Evolutionary conservation across 2,329 filamentous ascomycete genomes (phyloP).

Genomic region (Aspergillus proliferans): DNA sequence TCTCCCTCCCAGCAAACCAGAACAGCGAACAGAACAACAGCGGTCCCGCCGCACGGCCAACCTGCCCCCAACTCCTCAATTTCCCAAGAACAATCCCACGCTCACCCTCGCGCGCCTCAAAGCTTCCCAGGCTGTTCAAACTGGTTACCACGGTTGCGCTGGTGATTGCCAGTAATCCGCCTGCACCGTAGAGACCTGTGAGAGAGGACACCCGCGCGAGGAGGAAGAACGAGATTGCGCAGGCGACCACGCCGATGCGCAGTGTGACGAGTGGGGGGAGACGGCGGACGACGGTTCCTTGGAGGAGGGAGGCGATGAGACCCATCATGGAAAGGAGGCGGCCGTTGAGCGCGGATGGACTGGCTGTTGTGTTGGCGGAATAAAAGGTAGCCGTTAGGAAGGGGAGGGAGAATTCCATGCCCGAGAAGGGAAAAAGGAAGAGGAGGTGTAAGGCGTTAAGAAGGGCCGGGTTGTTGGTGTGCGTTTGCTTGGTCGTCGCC

Average conservation of each 20-base stretch:
- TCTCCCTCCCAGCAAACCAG: conserved; percentile 92
- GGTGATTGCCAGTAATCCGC: conserved; percentile 77
- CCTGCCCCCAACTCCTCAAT: conserved; percentile 73
- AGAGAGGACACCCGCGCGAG: conserved; percentile 66
- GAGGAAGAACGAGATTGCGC: conserved; percentile 71
- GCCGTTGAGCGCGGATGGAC: conserved; percentile 67
- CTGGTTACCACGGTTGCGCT: conserved; percentile 93
- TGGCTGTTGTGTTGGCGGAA: conserved; percentile 46
- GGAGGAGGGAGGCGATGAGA: conserved; percentile 82
- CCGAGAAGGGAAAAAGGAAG: conserved; percentile 94
- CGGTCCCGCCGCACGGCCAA: conserved; percentile 79
- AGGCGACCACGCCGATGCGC: conserved; percentile 69
- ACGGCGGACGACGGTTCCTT: conserved; percentile 83
- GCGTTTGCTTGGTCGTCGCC: conserved; percentile 25
- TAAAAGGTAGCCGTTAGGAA: conserved; percentile 98
- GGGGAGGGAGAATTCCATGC: conserved; percentile 94
- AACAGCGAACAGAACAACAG: conserved; percentile 90
- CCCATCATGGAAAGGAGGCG: conserved; percentile 85
- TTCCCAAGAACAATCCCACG: conserved; percentile 81
- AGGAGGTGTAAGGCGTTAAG: conserved; percentile 81
- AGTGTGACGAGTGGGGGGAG: conserved; percentile 76
- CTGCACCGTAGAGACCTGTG: conserved; percentile 69
- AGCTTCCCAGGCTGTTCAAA: conserved; percentile 82
- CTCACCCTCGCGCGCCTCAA: conserved; percentile 75
- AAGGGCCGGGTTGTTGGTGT: conserved; percentile 76